Percentiles rank a stretch among this genome's conserved stretches.
These are phyloP conservation scores for Nakazawaea wickerhamii DNA, from an alignment of 805 yeast genomes.

Conservation along the genomic window DNA sequence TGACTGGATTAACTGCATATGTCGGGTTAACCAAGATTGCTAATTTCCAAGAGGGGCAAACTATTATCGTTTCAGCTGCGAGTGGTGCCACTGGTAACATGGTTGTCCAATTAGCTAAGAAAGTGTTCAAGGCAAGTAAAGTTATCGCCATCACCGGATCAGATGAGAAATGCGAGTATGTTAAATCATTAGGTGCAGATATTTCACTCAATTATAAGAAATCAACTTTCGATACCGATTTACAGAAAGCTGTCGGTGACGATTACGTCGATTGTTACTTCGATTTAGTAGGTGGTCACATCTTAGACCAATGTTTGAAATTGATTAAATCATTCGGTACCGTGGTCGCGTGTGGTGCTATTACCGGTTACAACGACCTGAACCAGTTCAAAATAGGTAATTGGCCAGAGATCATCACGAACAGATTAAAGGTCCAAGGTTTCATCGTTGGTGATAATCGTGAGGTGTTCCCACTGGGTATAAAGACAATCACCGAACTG, in stretches of 20 bases:
- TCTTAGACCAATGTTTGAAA: constrained; percentile 39
- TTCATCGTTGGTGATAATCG: constrained; percentile 43
- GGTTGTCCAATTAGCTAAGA: constrained; percentile 51
- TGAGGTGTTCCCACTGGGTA: constrained; percentile 32
- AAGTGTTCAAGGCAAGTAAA: constrained; percentile 44
- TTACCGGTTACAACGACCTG: constrained; percentile 49
- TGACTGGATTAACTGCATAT: constrained; percentile 60
- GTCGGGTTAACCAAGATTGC: constrained; percentile 47
- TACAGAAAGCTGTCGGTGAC: constrained; percentile 37
- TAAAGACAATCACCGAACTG: constrained; percentile 29
- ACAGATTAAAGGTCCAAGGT: constrained; percentile 48
- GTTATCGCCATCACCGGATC: constrained; percentile 64
- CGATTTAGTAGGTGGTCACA: constrained; percentile 63
- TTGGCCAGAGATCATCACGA: constrained; percentile 40
- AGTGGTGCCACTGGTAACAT: constrained; percentile 71
- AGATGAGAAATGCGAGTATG: constrained; percentile 45
- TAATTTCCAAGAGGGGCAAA: constrained; percentile 38
- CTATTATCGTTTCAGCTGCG: constrained; percentile 56
- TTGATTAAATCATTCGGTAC: constrained; percentile 35
- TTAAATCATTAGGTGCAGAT: constrained; percentile 50
- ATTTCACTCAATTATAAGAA: constrained; percentile 50
- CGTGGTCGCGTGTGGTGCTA: constrained; percentile 59
- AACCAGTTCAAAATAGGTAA: constrained; percentile 31
- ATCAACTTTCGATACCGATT: constrained; percentile 29
- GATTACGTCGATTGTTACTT: constrained; percentile 48